A percentile compares a stretch with the other conserved stretches of the same genome.
Conservation (phyloP, 345 rosid species). For the Gossypium longicalyx region DNA sequence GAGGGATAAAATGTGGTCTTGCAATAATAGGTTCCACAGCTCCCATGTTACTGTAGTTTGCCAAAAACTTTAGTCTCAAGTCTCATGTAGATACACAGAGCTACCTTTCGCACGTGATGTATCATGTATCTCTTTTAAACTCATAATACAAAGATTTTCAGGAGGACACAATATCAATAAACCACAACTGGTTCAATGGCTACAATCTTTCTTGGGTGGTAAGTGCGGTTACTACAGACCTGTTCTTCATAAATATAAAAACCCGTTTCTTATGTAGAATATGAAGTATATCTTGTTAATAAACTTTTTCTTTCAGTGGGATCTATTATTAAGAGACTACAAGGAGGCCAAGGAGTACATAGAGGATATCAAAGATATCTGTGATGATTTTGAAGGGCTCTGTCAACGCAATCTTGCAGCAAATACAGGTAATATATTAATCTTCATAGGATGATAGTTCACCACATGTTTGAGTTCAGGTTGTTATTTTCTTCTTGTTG, state of each 20-base stretch:
- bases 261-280: neutral
- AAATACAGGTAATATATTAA: constrained; percentile 60
- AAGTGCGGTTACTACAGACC: constrained; percentile 25
- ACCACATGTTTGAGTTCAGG: neutral
- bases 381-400: constrained; percentile 82
- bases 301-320: constrained; percentile 53
- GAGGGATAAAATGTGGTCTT: neutral
- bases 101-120: neutral
- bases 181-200: constrained; percentile 92
- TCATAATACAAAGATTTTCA: constrained; percentile 23
- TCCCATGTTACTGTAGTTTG: neutral
- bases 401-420: constrained; percentile 95
- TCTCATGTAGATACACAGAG: neutral
- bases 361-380: constrained; percentile 84
- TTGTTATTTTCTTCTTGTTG: neutral
- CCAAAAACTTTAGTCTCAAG: neutral
- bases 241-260: neutral
- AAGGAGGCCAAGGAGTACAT: constrained; percentile 75
- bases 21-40: neutral
- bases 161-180: constrained; percentile 94
- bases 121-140: neutral
- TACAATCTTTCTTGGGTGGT: constrained; percentile 86
- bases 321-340: constrained; percentile 73
- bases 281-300: constrained; percentile 2
- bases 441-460: neutral